A percentile compares a stretch with the other conserved stretches of the same genome.
Evolutionary conservation across 106 monocot species (phyloP).

Genomic region (Cymbidium sinense): DNA sequence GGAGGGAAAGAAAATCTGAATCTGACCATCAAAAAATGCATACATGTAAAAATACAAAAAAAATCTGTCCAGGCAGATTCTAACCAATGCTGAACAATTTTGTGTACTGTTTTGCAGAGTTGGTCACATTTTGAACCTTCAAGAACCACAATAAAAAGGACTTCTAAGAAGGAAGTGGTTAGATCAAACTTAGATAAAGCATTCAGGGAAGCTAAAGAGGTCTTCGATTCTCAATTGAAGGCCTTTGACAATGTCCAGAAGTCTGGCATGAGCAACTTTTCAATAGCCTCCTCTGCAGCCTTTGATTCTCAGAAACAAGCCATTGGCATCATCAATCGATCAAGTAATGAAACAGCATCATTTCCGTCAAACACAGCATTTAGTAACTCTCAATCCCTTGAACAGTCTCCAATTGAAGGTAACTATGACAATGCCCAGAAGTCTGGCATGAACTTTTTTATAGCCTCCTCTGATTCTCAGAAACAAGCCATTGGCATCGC

Average conservation of each 20-base stretch:
- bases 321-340: slow-evolving; percentile 6
- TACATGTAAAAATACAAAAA: no score
- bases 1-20: no score
- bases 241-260: slow-evolving; percentile 9
- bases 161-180: slow-evolving; percentile 15
- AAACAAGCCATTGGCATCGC: slow-evolving; percentile 7
- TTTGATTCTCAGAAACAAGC: slow-evolving; percentile 27
- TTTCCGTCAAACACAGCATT: slow-evolving; percentile 21
- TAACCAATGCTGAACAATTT: not conserved
- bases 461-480: slow-evolving; percentile 30
- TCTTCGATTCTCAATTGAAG: slow-evolving; percentile 33
- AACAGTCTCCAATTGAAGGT: slow-evolving; percentile 34
- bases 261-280: not conserved
- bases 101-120: slow-evolving; percentile 31
- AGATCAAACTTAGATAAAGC: slow-evolving; percentile 24
- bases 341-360: slow-evolving; percentile 10
- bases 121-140: slow-evolving; percentile 63
- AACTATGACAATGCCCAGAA: slow-evolving; percentile 5
- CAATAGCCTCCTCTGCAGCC: slow-evolving; percentile 22
- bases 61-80: not conserved
- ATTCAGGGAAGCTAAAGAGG: slow-evolving; percentile 36
- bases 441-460: not conserved
- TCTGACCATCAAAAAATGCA: no score
- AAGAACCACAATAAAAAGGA: slow-evolving; percentile 82
- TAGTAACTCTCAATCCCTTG: slow-evolving; percentile 13